A percentile compares a stretch with the other conserved stretches of the same genome.
Conservation (phyloP, 176 grass and related monocot species). For the Avena atlantica region DNA sequence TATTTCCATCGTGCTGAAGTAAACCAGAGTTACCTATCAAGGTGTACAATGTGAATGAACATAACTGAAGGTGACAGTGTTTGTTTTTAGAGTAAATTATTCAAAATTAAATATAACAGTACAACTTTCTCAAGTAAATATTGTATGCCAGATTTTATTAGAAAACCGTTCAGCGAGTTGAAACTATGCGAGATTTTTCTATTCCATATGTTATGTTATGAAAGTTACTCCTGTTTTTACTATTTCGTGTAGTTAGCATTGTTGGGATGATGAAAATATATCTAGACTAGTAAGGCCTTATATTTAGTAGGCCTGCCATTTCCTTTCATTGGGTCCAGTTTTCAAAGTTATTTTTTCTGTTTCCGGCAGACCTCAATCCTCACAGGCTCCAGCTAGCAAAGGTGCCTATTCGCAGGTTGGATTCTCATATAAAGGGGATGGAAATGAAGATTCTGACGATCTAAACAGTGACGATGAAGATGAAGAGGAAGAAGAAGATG, state of each 20-base stretch:
- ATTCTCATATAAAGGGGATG: constrained; percentile 85
- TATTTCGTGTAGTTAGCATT: constrained; percentile 13
- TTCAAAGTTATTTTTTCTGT: constrained; percentile 33
- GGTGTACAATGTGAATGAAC: background rate
- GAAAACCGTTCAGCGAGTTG: background rate
- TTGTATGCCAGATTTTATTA: constrained; percentile 8
- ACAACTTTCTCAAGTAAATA: background rate
- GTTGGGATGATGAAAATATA: background rate
- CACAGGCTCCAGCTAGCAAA: constrained; percentile 78
- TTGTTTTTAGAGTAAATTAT: constrained; percentile 20
- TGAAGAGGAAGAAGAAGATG: constrained; percentile 81
- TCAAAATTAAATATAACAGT: background rate
- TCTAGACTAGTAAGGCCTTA: constrained; percentile 3
- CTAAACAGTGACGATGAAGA: constrained; percentile 77
- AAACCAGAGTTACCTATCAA: background rate
- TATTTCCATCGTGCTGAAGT: constrained; percentile 23
- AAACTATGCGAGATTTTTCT: background rate
- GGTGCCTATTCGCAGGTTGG: constrained; percentile 97
- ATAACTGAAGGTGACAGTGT: background rate
- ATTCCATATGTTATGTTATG: background rate
- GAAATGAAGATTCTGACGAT: constrained; percentile 71
- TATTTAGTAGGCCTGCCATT: constrained; percentile 22
- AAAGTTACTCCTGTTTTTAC: constrained; percentile 29
- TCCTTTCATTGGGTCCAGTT: constrained; percentile 7
- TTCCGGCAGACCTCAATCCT: constrained; percentile 67